Percentiles rank a stretch among this genome's conserved stretches.
Conservation (phyloP, 2,329 filamentous ascomycete species). For the Phoma sp. region DNA sequence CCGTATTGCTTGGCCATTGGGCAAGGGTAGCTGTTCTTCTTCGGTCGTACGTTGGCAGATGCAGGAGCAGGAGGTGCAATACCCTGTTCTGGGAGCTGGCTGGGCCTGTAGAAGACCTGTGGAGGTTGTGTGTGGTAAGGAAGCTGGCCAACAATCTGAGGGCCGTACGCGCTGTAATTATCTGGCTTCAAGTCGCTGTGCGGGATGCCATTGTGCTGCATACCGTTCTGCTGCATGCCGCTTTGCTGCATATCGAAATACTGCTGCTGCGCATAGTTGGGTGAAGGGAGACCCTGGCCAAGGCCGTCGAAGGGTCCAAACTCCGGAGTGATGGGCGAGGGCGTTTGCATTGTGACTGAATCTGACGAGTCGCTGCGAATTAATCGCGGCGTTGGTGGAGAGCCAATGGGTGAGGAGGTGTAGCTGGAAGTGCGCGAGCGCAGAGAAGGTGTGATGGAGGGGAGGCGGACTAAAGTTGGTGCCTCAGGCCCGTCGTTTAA, state of each 20-base stretch:
- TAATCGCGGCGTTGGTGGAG: slow-evolving; percentile 56
- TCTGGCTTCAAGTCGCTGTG: slow-evolving; percentile 18
- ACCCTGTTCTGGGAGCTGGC: slow-evolving; percentile 19
- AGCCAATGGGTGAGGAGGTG: slow-evolving; percentile 55
- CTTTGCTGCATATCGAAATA: slow-evolving; percentile 33
- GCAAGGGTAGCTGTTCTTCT: slow-evolving; percentile 77
- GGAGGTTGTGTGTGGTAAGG: slow-evolving; percentile 31
- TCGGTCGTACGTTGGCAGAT: slow-evolving; percentile 49
- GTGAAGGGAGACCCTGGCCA: slow-evolving; percentile 33
- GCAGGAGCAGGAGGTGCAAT: slow-evolving; percentile 52
- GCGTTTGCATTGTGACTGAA: slow-evolving; percentile 52
- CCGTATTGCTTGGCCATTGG: slow-evolving; percentile 74
- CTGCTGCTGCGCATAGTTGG: slow-evolving; percentile 35
- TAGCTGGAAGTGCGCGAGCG: slow-evolving; percentile 54
- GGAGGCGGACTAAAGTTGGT: slow-evolving; percentile 43
- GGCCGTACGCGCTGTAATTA: slow-evolving; percentile 32
- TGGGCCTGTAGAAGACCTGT: slow-evolving; percentile 28
- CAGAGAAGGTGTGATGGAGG: slow-evolving; percentile 46
- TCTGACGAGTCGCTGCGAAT: slow-evolving; percentile 57
- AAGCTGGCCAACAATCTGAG: slow-evolving; percentile 31
- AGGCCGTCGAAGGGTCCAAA: slow-evolving; percentile 38
- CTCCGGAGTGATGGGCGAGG: slow-evolving; percentile 57
- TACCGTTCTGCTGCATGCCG: slow-evolving; percentile 8
- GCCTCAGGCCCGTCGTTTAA: slow-evolving; percentile 56
- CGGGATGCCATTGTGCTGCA: slow-evolving; percentile 18